Evolutionary conservation across 1,139 yeast genomes (phyloP).

Genomic region (Yamadazyma spencermartinsiae): DNA sequence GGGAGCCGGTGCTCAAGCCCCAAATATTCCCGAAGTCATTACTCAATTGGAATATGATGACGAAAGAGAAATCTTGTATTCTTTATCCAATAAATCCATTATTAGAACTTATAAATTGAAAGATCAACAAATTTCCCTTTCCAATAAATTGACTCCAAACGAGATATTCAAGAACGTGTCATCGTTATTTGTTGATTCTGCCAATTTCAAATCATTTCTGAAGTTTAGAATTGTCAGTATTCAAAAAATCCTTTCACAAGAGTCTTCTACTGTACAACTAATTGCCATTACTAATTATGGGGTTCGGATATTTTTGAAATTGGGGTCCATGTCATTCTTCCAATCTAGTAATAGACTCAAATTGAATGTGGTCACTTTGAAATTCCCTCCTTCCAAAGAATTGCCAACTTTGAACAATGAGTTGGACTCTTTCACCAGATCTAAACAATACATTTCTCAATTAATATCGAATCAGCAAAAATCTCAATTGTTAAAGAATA

Average conservation of each 20-base stretch:
- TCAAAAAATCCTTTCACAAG: slow-evolving; percentile 59
- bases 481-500: slow-evolving; percentile 46
- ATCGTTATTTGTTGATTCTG: slow-evolving; percentile 49
- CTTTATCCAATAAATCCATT: slow-evolving; percentile 81
- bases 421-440: slow-evolving; percentile 44
- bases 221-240: slow-evolving; percentile 62
- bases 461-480: slow-evolving; percentile 46
- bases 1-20: slow-evolving; percentile 9
- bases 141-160: slow-evolving; percentile 43
- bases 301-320: slow-evolving; percentile 69
- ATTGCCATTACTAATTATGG: slow-evolving; percentile 89
- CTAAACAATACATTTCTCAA: slow-evolving; percentile 45
- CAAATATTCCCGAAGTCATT: slow-evolving; percentile 53
- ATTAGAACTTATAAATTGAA: slow-evolving; percentile 73
- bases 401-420: slow-evolving; percentile 55
- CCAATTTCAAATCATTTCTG: slow-evolving; percentile 43
- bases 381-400: slow-evolving; percentile 74
- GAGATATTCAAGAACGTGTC: slow-evolving; percentile 60
- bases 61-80: slow-evolving; percentile 72
- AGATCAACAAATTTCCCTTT: slow-evolving; percentile 37
- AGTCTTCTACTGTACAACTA: slow-evolving; percentile 70
- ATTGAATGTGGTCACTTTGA: slow-evolving; percentile 53
- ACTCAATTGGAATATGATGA: slow-evolving; percentile 72
- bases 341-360: slow-evolving; percentile 28
- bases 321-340: slow-evolving; percentile 32